These are phyloP conservation scores for Tetrahymena elliotti DNA, from an alignment of 73 alveolate species.

Conservation along the genomic window DNA sequence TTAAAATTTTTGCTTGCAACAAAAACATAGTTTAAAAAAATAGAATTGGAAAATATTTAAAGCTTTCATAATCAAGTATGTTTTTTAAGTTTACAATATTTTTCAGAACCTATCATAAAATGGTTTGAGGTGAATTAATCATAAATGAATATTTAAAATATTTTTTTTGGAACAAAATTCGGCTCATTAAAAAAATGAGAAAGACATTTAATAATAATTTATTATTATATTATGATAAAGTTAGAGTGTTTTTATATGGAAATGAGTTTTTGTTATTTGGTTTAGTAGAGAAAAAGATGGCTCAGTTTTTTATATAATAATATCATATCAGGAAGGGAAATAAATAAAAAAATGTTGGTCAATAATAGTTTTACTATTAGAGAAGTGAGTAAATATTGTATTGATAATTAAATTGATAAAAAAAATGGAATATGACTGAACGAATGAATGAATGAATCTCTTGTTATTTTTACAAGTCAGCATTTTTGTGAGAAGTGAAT, in stretches of 20 bases:
- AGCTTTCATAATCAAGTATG: too few species aligned
- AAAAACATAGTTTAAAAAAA: too few species aligned
- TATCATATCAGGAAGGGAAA: background rate
- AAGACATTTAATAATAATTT: too few species aligned
- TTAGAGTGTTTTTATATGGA: background rate
- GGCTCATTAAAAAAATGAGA: too few species aligned
- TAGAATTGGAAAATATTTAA: too few species aligned
- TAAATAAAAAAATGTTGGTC: background rate
- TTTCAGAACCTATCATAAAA: too few species aligned
- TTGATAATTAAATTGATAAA: background rate
- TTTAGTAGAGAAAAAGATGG: background rate
- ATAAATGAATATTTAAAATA: too few species aligned
- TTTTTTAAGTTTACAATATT: too few species aligned
- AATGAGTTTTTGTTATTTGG: background rate
- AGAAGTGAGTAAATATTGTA: background rate
- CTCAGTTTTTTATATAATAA: background rate
- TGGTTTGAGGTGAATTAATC: too few species aligned
- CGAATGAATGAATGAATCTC: too few species aligned
- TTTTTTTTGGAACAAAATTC: too few species aligned
- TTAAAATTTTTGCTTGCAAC: too few species aligned
- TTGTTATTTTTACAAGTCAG: background rate
- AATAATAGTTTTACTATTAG: background rate
- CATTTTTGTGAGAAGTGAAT: background rate
- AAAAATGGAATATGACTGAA: background rate
- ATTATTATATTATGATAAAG: background rate